Base-by-base conservation (phyloP, 768 basidiomycete species). In the Boletus reticuloceps region DNA sequence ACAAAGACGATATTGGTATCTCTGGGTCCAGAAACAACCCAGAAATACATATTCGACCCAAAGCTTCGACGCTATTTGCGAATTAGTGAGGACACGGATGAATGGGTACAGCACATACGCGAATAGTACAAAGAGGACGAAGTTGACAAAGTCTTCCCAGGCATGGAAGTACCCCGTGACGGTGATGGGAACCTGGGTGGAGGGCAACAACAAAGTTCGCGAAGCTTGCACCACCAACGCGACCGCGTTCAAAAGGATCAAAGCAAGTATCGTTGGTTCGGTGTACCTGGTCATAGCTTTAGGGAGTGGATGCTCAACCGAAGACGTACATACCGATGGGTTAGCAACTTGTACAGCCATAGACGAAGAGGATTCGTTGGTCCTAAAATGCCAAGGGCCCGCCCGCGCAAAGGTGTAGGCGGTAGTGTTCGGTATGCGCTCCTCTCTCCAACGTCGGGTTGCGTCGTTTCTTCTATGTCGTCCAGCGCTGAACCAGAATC, bases 21-120 rank as follows among this genome's bases (percentile, higher is more conserved):
- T 90, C 88, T 17, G 92, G 92, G 69, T 95, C 93, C 47, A 97
- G 79, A 14, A 98, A 65, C 58, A 98, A 82, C 22, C 96, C 96
- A 19, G 89, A 91, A 27, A 94, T 88, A 64, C 91, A 83, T 65
- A 94, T 94, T 22, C 95, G 86, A 39, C 91, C 92, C 59, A 89
- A 77, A 42, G 88, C 85, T 74, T 98, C 96, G 46, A 95, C 56
- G 7, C 91, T 93, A 60, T 10, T 27, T 19, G 27, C 9, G 36
- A 47, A 4, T 52, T 42, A 67, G 60, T 38, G 25, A n/a, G n/a
- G n/a, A 40, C 9, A 19, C 14, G 5, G 16, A 16, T 6, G 11
- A 51, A 3, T 16, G 9, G 13, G 14, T 80, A 88, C 4, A 6
- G 36, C 12, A 62, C 60, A 64, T 72, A 88, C 88, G 93, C 93